phyloP scores from a whole-genome alignment of 1,284 basidiomycete genomes.

The Pulveroboletus sp. region DNA sequence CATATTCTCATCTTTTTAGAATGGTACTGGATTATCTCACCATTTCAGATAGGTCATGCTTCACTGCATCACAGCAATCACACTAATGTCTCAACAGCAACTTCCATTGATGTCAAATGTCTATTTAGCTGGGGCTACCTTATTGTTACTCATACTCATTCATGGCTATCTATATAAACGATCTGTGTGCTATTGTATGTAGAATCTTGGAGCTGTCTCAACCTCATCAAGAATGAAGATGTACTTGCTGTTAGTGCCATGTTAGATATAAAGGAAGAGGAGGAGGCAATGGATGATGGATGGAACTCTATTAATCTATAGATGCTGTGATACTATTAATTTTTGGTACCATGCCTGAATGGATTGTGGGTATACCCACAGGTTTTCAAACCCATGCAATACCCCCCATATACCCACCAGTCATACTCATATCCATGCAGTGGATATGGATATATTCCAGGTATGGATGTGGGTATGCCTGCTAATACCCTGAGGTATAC shows the following conservation, averaged over 20 bases:
- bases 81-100: too few species aligned
- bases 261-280: background rate
- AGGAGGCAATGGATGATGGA: background rate
- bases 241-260: accelerated
- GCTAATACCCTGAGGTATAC: too few species aligned
- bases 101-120: background rate
- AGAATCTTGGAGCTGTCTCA: background rate
- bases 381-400: too few species aligned
- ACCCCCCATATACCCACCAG: too few species aligned
- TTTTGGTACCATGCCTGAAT: too few species aligned
- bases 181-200: background rate
- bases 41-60: background rate
- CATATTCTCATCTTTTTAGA: background rate
- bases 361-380: too few species aligned
- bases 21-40: conserved; percentile 1
- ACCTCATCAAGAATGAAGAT: background rate
- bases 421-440: too few species aligned
- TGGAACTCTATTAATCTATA: background rate
- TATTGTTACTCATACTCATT: background rate
- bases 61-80: too few species aligned
- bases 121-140: background rate
- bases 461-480: too few species aligned
- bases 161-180: background rate
- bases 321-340: too few species aligned
- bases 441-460: too few species aligned